Conservation (phyloP, 2,329 filamentous ascomycete species). For the Laburnicola sp. region DNA sequence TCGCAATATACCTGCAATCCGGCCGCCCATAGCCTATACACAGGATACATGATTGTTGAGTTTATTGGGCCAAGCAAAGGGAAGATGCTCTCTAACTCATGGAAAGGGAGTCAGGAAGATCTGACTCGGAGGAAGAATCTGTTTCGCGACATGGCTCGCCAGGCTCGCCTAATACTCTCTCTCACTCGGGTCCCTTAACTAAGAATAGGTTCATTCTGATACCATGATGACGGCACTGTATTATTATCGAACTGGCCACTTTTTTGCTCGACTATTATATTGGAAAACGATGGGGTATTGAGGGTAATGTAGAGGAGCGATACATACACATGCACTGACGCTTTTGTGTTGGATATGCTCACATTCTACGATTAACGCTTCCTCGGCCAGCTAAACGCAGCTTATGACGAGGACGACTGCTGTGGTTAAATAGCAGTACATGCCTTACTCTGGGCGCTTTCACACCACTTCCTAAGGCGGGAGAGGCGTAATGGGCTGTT, state of each 20-base stretch:
- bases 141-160: neutral
- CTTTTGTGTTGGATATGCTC: constrained; percentile 24
- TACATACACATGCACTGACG: constrained; percentile 30
- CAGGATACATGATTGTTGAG: constrained; percentile 7
- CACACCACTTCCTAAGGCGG: constrained; percentile 30
- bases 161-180: constrained; percentile 23
- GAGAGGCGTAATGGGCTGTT: constrained; percentile 34
- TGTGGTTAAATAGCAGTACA: constrained; percentile 30
- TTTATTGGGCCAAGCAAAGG: neutral
- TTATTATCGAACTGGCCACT: constrained; percentile 41
- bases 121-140: constrained; percentile 1
- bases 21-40: neutral
- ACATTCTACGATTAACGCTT: constrained; percentile 32
- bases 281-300: constrained; percentile 41
- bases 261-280: constrained; percentile 21
- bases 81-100: constrained; percentile 6
- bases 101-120: constrained; percentile 1
- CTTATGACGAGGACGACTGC: constrained; percentile 25
- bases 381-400: constrained; percentile 27
- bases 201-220: constrained; percentile 26
- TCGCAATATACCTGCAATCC: constrained; percentile 1
- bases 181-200: constrained; percentile 22
- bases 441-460: constrained; percentile 27
- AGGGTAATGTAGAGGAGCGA: constrained; percentile 34
- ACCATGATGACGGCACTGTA: constrained; percentile 36